Percentiles rank a stretch among this genome's conserved stretches.
Evolutionary conservation across 2,329 filamentous ascomycete genomes (phyloP).

Genomic region (Cytospora schulzeri): DNA sequence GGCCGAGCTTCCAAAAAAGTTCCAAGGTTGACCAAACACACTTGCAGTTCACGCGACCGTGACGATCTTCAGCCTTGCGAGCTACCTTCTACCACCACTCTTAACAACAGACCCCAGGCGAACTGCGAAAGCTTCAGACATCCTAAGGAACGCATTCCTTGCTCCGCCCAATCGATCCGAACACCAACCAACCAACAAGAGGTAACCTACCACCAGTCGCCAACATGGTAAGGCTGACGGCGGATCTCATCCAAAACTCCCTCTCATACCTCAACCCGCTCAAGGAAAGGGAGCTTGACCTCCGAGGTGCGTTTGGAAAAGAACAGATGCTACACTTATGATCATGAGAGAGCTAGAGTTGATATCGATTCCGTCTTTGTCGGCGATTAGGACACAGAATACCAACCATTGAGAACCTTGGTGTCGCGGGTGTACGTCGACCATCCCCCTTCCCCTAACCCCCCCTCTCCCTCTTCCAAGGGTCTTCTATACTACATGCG

Average conservation of each 20-base stretch:
- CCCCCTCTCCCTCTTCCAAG: neutral
- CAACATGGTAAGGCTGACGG: slow-evolving; percentile 83
- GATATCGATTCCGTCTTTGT: slow-evolving; percentile 63
- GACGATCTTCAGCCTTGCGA: slow-evolving; percentile 8
- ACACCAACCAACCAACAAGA: slow-evolving; percentile 18
- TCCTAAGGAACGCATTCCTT: neutral
- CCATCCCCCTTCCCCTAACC: slow-evolving; percentile 21
- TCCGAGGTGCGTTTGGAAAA: slow-evolving; percentile 97
- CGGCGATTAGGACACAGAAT: slow-evolving; percentile 89
- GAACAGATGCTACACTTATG: slow-evolving; percentile 91
- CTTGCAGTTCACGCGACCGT: slow-evolving; percentile 21
- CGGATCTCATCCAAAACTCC: slow-evolving; percentile 90
- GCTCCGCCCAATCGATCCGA: neutral
- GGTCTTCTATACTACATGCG: neutral
- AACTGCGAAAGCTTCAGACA: neutral
- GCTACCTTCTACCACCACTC: neutral
- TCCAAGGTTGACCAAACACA: neutral
- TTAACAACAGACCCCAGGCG: neutral
- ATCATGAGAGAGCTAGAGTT: slow-evolving; percentile 68
- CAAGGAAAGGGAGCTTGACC: slow-evolving; percentile 97
- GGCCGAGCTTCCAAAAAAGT: neutral
- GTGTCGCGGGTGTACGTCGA: slow-evolving; percentile 86
- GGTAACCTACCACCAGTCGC: slow-evolving; percentile 28
- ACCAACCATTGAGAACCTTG: slow-evolving; percentile 94
- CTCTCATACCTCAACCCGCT: slow-evolving; percentile 98